These are phyloP conservation scores for Vinca minor DNA, from an alignment of 257 asterid species.

Conservation along the genomic window DNA sequence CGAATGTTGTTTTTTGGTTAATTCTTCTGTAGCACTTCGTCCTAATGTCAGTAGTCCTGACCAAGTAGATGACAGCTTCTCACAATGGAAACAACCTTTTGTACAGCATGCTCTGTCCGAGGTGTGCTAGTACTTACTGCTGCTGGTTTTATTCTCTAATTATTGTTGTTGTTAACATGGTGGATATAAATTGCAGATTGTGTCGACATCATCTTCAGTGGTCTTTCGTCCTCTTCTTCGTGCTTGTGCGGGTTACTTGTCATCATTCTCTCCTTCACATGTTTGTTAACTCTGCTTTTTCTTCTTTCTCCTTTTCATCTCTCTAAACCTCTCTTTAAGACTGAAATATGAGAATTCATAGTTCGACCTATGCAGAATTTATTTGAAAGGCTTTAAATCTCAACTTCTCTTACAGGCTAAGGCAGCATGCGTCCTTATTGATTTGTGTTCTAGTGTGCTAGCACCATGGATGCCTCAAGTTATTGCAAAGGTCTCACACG, in stretches of 20 bases:
- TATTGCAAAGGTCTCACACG: slow-evolving; percentile 64
- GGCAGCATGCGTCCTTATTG: slow-evolving; percentile 89
- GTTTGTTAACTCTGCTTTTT: slow-evolving; percentile 49
- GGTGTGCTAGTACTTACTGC: slow-evolving; percentile 35
- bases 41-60: slow-evolving; percentile 57
- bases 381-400: slow-evolving; percentile 15
- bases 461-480: slow-evolving; percentile 96
- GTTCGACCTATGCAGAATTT: slow-evolving; percentile 9
- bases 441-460: slow-evolving; percentile 80
- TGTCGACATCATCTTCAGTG: slow-evolving; percentile 69
- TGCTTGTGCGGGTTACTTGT: slow-evolving; percentile 87
- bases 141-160: slow-evolving; percentile 7
- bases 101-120: slow-evolving; percentile 77
- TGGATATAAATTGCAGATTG: slow-evolving; percentile 58
- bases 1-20: slow-evolving; percentile 20
- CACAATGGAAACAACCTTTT: slow-evolving; percentile 75
- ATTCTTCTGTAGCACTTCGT: slow-evolving; percentile 69
- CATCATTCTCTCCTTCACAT: slow-evolving; percentile 86
- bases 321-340: neutral
- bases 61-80: slow-evolving; percentile 74
- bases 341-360: neutral
- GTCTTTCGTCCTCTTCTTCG: slow-evolving; percentile 74
- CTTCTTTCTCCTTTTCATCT: neutral
- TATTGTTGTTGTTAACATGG: slow-evolving; percentile 17
- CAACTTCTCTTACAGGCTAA: slow-evolving; percentile 51